These are phyloP conservation scores for Fusarium sp. DNA, from an alignment of 2,329 filamentous ascomycete genomes.

Conservation along the genomic window DNA sequence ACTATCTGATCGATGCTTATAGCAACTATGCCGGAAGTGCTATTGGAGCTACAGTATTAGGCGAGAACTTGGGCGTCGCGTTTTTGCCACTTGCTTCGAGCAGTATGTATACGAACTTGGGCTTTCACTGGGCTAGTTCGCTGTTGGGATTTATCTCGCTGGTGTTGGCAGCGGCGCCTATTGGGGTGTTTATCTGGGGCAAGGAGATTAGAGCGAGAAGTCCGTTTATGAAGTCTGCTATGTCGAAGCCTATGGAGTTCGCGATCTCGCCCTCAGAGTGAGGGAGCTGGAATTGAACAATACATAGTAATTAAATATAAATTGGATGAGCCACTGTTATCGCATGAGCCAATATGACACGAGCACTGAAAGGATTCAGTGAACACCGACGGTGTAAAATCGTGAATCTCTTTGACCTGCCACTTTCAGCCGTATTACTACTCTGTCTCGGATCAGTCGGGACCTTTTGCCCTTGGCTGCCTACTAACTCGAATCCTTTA, in stretches of 20 bases:
- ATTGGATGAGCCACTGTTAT: no score
- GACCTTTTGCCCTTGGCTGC: neutral
- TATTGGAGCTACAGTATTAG: slow-evolving; percentile 14
- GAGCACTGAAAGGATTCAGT: no score
- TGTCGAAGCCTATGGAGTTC: slow-evolving; percentile 20
- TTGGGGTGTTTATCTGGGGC: slow-evolving; percentile 20
- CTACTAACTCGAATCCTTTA: neutral
- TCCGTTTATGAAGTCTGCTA: slow-evolving; percentile 25
- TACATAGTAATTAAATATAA: no score
- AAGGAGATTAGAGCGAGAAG: slow-evolving; percentile 26
- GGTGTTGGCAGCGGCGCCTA: slow-evolving; percentile 14
- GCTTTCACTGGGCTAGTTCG: slow-evolving; percentile 30
- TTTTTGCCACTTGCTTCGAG: slow-evolving; percentile 26
- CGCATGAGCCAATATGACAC: no score
- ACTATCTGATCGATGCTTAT: slow-evolving; percentile 28
- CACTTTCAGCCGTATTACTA: no score
- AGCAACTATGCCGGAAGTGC: slow-evolving; percentile 28
- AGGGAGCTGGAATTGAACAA: no score
- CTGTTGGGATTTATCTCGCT: slow-evolving; percentile 20
- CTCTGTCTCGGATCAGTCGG: neutral
- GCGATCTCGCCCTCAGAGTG: neutral
- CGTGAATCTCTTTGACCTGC: no score
- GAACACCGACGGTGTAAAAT: no score
- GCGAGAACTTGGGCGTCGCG: slow-evolving; percentile 23
- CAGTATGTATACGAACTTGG: slow-evolving; percentile 26